Evolutionary conservation across 2,329 filamentous ascomycete species (phyloP), one percentile per base, ranked within the genome.

Genomic region (Pezizomycotina sp.): DNA sequence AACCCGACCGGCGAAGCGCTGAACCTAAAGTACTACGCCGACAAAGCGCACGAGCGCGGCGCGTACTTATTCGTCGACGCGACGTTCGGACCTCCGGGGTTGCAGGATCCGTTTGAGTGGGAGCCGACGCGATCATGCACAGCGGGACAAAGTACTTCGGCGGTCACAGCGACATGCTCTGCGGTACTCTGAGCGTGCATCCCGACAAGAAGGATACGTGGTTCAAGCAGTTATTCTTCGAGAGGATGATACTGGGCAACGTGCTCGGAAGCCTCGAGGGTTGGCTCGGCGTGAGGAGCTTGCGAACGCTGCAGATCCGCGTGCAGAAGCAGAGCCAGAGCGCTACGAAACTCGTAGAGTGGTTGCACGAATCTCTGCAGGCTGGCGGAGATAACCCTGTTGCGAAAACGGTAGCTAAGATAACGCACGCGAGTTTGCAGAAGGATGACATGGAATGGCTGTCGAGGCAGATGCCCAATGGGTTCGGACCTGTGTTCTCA

Each of bases 121-220:
- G 82, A 29, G 82, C 77, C 18, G 86, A 95, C 58, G 59, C 84
- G 1, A 70, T 92, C 21, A 78, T 95, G 80, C 89, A 98, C 59
- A 77, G 70, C 33, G 89, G 83, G 3, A 92, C 84, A 12, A 98
- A 95, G 64, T 98, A 95, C 59, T 71, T 98, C 48, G 89, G 89
- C 13, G 89, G 89, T 0, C 89, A 98, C 60, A 86, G 77, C 47
- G 89, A 98, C 59, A 67, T 95, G 66, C 69, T 95, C 4, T 91
- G 80, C 53, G 89, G 89, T 14, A 76, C 91, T 12, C 60, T 98
- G 18, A 34, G n/a, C 4, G 40, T 33, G 6, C 37, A 33, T 26
- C 24, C 16, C 10, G 56, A 56, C 23, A 8, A 38, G 18, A 25
- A 36, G 27, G 19, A 9, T 23, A 58, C 58, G 24, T 49, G 56